Base-by-base conservation (phyloP, 495 filamentous ascomycete species). In the Aspergillus olivimuriae region DNA sequence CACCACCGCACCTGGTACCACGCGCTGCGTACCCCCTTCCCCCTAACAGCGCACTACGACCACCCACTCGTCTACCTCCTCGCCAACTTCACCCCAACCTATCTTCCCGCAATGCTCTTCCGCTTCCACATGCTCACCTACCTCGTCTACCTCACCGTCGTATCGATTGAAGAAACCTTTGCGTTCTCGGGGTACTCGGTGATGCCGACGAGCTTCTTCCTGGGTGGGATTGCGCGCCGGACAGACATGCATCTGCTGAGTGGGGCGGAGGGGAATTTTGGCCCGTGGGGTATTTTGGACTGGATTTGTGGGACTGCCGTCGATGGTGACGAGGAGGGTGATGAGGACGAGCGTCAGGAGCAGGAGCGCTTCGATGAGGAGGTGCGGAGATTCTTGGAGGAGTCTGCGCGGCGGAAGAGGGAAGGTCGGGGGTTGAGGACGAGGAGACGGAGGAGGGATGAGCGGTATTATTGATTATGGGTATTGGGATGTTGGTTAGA, bases 111-210 rank as follows among this genome's bases (percentile, higher is more conserved):
- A 1, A 56, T 70, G 46, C 58, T 73, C 12, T 83, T 77, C 65
- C 82, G 66, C 56, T 81, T 75, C 41, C 90, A 96, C 62, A 70
- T 94, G 37, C 68, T 95, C 39, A 90, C 86, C 1, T 94, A 81
- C 69, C 72, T 89, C 38, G 28, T 89, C 16, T 84, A 87, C 46
- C 60, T 87, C 11, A 66, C 74, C 1, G 34, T 88, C 26, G 66
- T 82, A 35, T 87, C 85, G 0, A 41, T 92, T 2, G 87, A 94
- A 51, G 88, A 94, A 50, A 81, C 80, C 2, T 75, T 89, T 45
- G 69, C 80, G 2, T 83, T 82, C 63, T 87, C 80, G 4, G 89
- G 90, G 14, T 96, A 94, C 63, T 77, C 66, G 10, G 61, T 81
- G 4, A 66, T 91, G 4, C 88, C 88, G 10, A 84, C 70, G 1